Percentiles rank a stretch among this genome's conserved stretches.
phyloP scores from a whole-genome alignment of 106 monocot species.

The Dendrobium chrysotoxum region DNA sequence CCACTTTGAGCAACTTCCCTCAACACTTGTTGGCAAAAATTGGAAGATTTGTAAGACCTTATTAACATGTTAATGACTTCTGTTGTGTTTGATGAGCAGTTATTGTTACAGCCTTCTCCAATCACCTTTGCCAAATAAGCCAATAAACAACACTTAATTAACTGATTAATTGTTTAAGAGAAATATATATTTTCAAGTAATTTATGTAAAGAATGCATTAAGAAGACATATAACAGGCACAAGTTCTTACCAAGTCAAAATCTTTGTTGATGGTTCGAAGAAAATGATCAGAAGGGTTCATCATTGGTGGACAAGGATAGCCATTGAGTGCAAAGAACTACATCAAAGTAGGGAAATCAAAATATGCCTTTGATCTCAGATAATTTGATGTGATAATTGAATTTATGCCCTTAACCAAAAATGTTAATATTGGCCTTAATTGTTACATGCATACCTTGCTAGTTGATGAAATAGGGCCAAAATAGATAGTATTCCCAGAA shows the following conservation, averaged over 20 bases:
- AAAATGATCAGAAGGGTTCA: slow-evolving; percentile 43
- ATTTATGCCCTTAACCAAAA: too few relatives aligned
- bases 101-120: neutral
- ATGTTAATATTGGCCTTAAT: too few relatives aligned
- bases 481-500: slow-evolving; percentile 56
- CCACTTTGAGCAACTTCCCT: slow-evolving; percentile 8
- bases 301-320: slow-evolving; percentile 32
- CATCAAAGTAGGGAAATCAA: neutral
- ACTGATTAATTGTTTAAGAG: too few relatives aligned
- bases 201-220: too few relatives aligned
- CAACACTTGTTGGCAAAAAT: neutral
- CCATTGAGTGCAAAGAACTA: slow-evolving; percentile 41
- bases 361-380: too few relatives aligned
- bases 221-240: neutral
- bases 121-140: neutral
- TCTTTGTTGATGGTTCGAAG: slow-evolving; percentile 52
- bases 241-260: slow-evolving; percentile 24
- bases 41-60: slow-evolving; percentile 12
- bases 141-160: neutral
- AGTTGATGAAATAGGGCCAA: slow-evolving; percentile 35
- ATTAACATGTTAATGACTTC: slow-evolving; percentile 19
- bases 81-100: neutral
- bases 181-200: too few relatives aligned
- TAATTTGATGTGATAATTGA: too few relatives aligned
- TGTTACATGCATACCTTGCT: slow-evolving; percentile 18